Conservation (phyloP, 108 stramenopile genomes). For the Schizochytrium sp. region DNA sequence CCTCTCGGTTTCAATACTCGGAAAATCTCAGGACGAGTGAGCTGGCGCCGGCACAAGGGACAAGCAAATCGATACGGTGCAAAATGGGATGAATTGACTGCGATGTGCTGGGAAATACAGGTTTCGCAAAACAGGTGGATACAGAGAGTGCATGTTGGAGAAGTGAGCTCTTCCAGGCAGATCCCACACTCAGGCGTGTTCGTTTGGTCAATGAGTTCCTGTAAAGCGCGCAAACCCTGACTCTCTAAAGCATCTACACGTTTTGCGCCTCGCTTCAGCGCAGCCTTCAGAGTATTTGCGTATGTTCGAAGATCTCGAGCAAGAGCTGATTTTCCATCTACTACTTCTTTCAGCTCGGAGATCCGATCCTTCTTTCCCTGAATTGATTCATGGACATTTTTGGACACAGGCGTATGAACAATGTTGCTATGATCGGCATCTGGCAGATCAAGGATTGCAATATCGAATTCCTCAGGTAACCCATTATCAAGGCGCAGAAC, state of each 20-base stretch:
- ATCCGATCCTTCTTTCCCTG: not conserved
- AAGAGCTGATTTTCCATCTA: not conserved
- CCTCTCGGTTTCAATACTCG: not conserved
- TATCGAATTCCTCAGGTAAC: not conserved
- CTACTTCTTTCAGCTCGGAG: not conserved
- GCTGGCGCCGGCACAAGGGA: conserved; percentile 8
- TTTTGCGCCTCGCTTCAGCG: conserved; percentile 3
- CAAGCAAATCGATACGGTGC: not conserved
- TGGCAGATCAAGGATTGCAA: not conserved
- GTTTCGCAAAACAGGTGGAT: conserved; percentile 69
- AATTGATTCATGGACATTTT: not conserved
- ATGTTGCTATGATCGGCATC: no score
- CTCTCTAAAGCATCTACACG: not conserved
- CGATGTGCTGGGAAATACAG: conserved; percentile 66
- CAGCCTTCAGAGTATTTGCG: conserved; percentile 13
- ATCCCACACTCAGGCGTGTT: conserved; percentile 17
- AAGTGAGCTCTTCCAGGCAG: conserved; percentile 14
- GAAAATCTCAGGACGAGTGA: not conserved
- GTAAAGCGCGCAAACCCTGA: conserved; percentile 1
- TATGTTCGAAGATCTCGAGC: not conserved
- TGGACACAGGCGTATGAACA: no score
- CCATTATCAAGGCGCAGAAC: not conserved
- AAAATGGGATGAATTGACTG: conserved; percentile 44
- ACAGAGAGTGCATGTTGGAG: conserved; percentile 47
- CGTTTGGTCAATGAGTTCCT: conserved; percentile 14